phyloP scores from a whole-genome alignment of 2,329 filamentous ascomycete genomes.

The Beauveria medogensis region DNA sequence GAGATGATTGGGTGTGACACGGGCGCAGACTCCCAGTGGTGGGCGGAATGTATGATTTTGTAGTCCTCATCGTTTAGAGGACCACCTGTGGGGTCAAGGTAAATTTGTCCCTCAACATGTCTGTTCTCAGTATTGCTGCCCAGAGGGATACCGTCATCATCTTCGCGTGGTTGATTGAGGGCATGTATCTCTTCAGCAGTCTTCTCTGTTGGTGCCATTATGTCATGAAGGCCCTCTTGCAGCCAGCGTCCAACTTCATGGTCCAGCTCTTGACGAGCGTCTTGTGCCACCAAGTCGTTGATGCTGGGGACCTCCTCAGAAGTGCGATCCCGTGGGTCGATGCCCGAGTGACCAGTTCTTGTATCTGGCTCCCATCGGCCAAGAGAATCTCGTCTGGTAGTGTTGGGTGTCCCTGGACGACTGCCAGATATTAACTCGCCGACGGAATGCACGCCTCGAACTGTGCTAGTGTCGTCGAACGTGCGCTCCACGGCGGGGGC shows the following conservation, averaged over 20 bases:
- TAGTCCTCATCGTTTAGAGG: slow-evolving; percentile 38
- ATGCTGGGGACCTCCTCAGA: slow-evolving; percentile 33
- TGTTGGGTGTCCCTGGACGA: slow-evolving; percentile 18
- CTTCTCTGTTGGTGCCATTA: slow-evolving; percentile 19
- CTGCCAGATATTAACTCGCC: slow-evolving; percentile 30
- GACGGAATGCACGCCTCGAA: slow-evolving; percentile 28
- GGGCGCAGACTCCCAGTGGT: slow-evolving; percentile 43
- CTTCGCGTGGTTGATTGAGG: slow-evolving; percentile 20
- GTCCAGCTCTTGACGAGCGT: slow-evolving; percentile 39
- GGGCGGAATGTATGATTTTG: slow-evolving; percentile 39
- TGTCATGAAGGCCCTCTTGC: slow-evolving; percentile 24
- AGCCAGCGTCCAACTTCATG: slow-evolving; percentile 45
- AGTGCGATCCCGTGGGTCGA: slow-evolving; percentile 39
- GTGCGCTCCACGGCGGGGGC: slow-evolving; percentile 32
- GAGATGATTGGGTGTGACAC: slow-evolving; percentile 36
- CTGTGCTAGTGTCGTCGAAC: slow-evolving; percentile 29
- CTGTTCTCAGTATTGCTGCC: slow-evolving; percentile 43
- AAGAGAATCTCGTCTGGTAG: slow-evolving; percentile 27
- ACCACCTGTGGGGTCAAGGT: slow-evolving; percentile 35
- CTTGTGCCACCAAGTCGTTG: slow-evolving; percentile 38
- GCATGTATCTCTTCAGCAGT: slow-evolving; percentile 18
- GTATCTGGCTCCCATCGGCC: slow-evolving; percentile 34
- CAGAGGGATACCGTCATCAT: slow-evolving; percentile 36
- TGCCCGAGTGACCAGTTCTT: slow-evolving; percentile 34
- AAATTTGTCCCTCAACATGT: slow-evolving; percentile 40